Evolutionary conservation across 1,284 basidiomycete genomes (phyloP).

Genomic region (Bondarzewia mesenterica): DNA sequence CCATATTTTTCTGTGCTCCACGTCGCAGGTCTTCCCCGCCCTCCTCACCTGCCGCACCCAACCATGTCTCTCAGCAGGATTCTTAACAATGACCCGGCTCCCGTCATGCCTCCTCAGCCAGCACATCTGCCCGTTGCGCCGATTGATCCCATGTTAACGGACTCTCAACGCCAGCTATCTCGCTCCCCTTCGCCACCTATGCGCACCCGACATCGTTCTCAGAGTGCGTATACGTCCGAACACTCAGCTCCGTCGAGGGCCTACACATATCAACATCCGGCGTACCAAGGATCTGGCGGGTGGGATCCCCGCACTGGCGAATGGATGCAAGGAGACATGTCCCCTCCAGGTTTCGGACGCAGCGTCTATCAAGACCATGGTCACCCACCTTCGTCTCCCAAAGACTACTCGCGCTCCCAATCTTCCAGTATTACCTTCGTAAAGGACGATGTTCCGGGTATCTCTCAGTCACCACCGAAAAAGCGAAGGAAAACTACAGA

Average conservation of each 20-base stretch:
- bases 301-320: conserved; percentile 20
- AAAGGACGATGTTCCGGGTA: conserved; percentile 8
- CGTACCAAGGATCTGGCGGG: conserved; percentile 2
- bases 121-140: conserved; percentile 2
- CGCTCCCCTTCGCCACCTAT: conserved; percentile 9
- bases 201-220: conserved; percentile 6
- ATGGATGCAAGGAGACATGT: conserved; percentile 29
- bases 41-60: background rate
- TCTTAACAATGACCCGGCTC: conserved; percentile 20
- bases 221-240: conserved; percentile 4
- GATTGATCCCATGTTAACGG: conserved; percentile 2
- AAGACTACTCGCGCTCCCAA: conserved; percentile 10
- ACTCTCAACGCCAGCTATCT: conserved; percentile 5
- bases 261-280: conserved; percentile 2
- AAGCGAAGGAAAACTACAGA: conserved; percentile 44
- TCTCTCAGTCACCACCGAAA: conserved; percentile 14
- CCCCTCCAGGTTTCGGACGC: conserved; percentile 28
- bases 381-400: conserved; percentile 20
- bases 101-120: conserved; percentile 1
- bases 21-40: background rate
- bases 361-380: conserved; percentile 28
- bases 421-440: background rate
- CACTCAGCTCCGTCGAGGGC: background rate
- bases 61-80: conserved; percentile 24
- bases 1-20: background rate